Conservation (phyloP, 495 filamentous ascomycete genomes). For the Aspergillus cavernicola region DNA sequence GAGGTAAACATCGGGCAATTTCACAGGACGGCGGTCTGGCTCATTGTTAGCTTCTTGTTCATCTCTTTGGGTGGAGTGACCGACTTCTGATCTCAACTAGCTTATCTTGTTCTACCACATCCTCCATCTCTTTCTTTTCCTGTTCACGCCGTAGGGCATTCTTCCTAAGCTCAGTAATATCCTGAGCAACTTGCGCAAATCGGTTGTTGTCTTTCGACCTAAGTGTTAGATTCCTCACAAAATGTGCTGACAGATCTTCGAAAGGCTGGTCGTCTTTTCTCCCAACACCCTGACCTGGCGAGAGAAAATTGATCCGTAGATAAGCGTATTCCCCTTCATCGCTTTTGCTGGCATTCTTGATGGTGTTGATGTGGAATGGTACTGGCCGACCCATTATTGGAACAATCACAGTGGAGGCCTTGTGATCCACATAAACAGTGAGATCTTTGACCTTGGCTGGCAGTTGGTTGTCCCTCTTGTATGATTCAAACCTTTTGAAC, state of each 20-base stretch:
- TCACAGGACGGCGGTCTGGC: conserved; percentile 77
- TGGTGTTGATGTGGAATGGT: conserved; percentile 97
- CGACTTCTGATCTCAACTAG: conserved; percentile 84
- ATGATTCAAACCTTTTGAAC: conserved; percentile 98
- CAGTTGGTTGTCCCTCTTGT: conserved; percentile 96
- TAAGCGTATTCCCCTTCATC: conserved; percentile 93
- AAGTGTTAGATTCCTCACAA: conserved; percentile 91
- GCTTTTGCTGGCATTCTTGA: conserved; percentile 96
- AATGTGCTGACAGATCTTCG: conserved; percentile 92
- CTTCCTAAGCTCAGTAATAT: conserved; percentile 93
- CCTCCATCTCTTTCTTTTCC: conserved; percentile 99
- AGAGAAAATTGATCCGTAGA: conserved; percentile 94
- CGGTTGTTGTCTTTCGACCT: conserved; percentile 83
- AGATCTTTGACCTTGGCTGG: conserved; percentile 78
- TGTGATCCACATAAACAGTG: conserved; percentile 82
- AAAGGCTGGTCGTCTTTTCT: conserved; percentile 98
- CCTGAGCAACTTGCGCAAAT: conserved; percentile 80
- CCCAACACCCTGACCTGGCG: conserved; percentile 95
- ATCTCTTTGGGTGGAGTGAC: conserved; percentile 37
- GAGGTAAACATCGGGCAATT: conserved; percentile 87
- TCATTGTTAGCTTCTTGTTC: too few relatives aligned
- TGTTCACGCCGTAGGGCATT: conserved; percentile 85
- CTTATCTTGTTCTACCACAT: conserved; percentile 99
- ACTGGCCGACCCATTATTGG: conserved; percentile 98
- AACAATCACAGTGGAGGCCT: conserved; percentile 83